Conservation (phyloP, 2,329 filamentous ascomycete species). For the Colletotrichum navitas region DNA sequence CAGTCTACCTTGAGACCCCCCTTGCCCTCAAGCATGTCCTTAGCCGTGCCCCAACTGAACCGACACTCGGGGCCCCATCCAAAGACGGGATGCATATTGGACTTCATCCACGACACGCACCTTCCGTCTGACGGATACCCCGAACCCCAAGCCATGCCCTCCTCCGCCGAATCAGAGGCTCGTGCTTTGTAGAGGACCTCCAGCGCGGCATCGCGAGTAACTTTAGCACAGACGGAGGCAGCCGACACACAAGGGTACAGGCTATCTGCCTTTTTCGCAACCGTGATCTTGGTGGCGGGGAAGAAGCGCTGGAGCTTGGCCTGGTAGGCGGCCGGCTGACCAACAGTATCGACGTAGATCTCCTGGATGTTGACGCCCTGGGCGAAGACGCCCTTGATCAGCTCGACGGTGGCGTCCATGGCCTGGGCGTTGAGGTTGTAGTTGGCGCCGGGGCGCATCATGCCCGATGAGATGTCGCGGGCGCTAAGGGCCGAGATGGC, state of each 20-base stretch:
- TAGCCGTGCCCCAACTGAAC: constrained; percentile 96
- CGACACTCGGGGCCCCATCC: constrained; percentile 94
- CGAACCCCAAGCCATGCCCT: constrained; percentile 80
- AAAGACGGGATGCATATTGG: constrained; percentile 92
- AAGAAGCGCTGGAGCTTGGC: constrained; percentile 86
- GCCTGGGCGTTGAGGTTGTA: constrained; percentile 98
- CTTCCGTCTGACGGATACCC: constrained; percentile 92
- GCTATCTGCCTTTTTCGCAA: constrained; percentile 92
- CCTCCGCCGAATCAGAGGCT: constrained; percentile 48
- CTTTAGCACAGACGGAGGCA: constrained; percentile 94
- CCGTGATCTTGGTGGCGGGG: constrained; percentile 79
- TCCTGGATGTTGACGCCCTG: constrained; percentile 85
- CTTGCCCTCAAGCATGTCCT: constrained; percentile 90
- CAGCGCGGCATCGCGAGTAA: constrained; percentile 90
- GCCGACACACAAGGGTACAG: constrained; percentile 94
- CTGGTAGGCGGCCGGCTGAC: constrained; percentile 86
- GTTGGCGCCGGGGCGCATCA: constrained; percentile 73
- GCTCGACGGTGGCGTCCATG: constrained; percentile 87
- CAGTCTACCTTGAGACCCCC: constrained; percentile 81
- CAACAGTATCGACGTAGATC: constrained; percentile 96
- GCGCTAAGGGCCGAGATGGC: constrained; percentile 86
- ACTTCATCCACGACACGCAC: constrained; percentile 84
- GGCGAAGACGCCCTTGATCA: constrained; percentile 83
- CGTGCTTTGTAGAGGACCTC: constrained; percentile 77
- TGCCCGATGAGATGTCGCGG: constrained; percentile 82